Evolutionary conservation across 2,329 filamentous ascomycete genomes (phyloP), one percentile per base, ranked within the genome.

Genomic region (Cladophialophora yegresii): DNA sequence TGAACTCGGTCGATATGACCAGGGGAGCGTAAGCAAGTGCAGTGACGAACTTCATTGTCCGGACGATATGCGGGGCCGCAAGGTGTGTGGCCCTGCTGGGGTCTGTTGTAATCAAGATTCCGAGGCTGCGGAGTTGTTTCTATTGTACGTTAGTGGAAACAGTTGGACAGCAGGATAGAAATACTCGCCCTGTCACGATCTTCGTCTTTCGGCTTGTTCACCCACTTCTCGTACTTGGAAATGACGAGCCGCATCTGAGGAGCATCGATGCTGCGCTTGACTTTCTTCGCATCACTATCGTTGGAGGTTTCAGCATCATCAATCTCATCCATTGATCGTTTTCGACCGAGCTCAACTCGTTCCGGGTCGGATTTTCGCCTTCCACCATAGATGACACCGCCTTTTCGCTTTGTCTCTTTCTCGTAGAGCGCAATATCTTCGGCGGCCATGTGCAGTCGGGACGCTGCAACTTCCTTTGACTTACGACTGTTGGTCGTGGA

Each of bases 21-120:
- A 85, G 83, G 0, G 92, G 91, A 0, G 90, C 92, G 64, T 87
- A 87, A 20, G 95, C 92, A 30, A 99, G 80, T 12, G 92, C 92
- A 66, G 89, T 89, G 56, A 98, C 87, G 74, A 99, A 99, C 74
- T 99, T 99, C 75, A 91, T 87, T 0, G 95, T 99, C 43, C 95
- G 89, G 36, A 97, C 86, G 66, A 98, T 87, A 49, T 87, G 85
- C 0, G 93, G 95, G 3, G 93, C 93, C 36, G 92, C 92, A 10
- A 99, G 85, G 74, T 96, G 91, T 71, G 93, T 91, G 74, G 91
- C 95, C 51, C 86, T 84, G 54, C 85, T 84, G 28, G 87, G 87
- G 73, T 96, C 90, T 71, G 89, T 84, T 4, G 91, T 89, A 23
- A 96, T 85, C 70, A 87, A 83, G 62, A 99, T 90, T 7, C 95